phyloP scores from a whole-genome alignment of 2,329 filamentous ascomycete species.

The Fonsecaea erecta region DNA sequence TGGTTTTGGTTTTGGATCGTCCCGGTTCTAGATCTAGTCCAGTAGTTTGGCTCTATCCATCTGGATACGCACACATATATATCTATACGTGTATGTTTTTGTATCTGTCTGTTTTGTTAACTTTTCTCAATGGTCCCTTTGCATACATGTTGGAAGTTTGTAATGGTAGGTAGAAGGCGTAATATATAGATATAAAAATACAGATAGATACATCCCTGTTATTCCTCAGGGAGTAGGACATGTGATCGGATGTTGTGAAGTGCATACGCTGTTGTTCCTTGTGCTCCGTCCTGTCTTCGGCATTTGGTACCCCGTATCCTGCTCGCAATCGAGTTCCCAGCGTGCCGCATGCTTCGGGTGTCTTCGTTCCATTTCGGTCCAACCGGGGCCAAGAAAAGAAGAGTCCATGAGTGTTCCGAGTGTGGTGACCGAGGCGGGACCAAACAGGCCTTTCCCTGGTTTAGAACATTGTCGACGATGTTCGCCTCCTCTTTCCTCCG shows the following conservation, averaged over 20 bases:
- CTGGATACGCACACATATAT: background rate
- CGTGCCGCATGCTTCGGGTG: background rate
- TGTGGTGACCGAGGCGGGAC: background rate
- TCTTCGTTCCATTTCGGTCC: background rate
- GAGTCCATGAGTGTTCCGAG: no score
- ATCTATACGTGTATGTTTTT: background rate
- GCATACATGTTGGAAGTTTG: background rate
- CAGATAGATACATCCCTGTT: background rate
- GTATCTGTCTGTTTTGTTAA: background rate
- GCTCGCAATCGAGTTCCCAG: background rate
- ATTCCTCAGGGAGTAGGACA: background rate
- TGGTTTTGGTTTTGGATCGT: background rate
- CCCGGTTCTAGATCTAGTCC: background rate
- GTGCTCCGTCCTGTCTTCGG: background rate
- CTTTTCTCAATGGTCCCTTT: background rate
- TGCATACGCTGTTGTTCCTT: background rate
- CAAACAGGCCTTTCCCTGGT: background rate
- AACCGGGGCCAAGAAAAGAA: no score
- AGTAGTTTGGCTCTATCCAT: background rate
- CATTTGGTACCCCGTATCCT: background rate
- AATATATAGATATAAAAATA: background rate
- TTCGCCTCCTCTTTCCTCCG: background rate
- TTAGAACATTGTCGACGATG: background rate
- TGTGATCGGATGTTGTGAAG: background rate
- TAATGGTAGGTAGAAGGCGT: background rate